A percentile compares a stretch with the other conserved stretches of the same genome.
Conservation (phyloP, 768 basidiomycete genomes). For the Lactifluus subvellereus region DNA sequence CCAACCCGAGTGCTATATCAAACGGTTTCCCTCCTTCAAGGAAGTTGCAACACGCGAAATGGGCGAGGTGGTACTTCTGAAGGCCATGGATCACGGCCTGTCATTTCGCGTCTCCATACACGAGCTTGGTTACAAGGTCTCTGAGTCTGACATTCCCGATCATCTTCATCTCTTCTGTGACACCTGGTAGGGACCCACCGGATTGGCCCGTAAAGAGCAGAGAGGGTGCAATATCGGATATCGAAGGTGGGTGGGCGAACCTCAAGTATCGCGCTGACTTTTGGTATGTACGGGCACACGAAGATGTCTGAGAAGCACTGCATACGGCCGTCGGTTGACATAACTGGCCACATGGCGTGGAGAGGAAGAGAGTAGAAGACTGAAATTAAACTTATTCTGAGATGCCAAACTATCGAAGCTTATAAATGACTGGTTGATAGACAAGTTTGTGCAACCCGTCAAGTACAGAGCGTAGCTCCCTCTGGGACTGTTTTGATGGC, state of each 20-base stretch:
- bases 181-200: background rate
- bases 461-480: too few relatives aligned
- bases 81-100: background rate
- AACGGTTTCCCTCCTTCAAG: background rate
- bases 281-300: constrained; percentile 18
- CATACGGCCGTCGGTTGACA: background rate
- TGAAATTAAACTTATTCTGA: too few relatives aligned
- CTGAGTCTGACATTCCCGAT: background rate
- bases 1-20: background rate
- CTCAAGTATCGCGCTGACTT: constrained; percentile 2
- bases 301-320: constrained; percentile 10
- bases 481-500: too few relatives aligned
- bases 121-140: background rate
- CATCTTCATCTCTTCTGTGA: background rate
- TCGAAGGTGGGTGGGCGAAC: background rate
- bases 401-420: too few relatives aligned
- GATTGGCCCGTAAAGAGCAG: constrained; percentile 4
- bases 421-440: too few relatives aligned
- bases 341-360: constrained; percentile 16
- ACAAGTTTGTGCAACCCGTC: too few relatives aligned
- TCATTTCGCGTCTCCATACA: background rate
- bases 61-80: background rate
- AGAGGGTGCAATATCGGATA: background rate
- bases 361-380: background rate
- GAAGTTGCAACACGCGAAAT: constrained; percentile 3